phyloP scores from a whole-genome alignment of 148 eudicot species.

The Fagopyrum esculentum region DNA sequence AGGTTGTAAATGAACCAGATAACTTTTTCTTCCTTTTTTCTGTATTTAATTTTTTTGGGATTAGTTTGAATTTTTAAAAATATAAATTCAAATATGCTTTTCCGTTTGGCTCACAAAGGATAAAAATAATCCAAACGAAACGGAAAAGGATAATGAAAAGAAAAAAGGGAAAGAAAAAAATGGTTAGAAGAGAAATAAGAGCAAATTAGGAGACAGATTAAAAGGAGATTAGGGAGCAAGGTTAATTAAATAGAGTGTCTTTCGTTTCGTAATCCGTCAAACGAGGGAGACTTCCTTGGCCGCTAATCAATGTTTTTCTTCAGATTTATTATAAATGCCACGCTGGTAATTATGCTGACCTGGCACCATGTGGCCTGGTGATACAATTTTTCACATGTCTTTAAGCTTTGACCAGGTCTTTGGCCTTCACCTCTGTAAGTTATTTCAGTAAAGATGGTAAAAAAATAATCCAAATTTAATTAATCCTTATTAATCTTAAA shows the following conservation, averaged over 20 bases:
- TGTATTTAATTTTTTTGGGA: neutral
- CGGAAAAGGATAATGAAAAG: neutral
- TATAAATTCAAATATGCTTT: neutral
- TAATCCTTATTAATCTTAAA: too few relatives aligned
- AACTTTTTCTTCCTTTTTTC: neutral
- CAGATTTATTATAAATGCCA: neutral
- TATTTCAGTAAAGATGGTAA: too few relatives aligned
- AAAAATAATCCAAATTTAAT: too few relatives aligned
- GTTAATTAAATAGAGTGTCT: constrained; percentile 1
- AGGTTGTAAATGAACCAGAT: neutral
- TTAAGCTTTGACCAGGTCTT: neutral
- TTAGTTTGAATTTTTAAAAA: neutral
- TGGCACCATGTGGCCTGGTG: neutral
- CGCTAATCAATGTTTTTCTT: neutral
- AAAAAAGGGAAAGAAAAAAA: neutral
- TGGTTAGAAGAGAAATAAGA: neutral
- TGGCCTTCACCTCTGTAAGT: neutral
- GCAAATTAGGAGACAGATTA: neutral
- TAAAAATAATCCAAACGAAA: neutral
- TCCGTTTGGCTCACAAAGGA: neutral
- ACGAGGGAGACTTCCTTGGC: constrained; percentile 3
- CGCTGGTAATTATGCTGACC: constrained; percentile 4
- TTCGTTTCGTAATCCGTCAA: constrained; percentile 3
- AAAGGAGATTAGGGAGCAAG: neutral
- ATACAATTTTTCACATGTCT: neutral